Base-by-base conservation (phyloP, 176 grass and related monocot genomes). In the Lolium perenne region DNA sequence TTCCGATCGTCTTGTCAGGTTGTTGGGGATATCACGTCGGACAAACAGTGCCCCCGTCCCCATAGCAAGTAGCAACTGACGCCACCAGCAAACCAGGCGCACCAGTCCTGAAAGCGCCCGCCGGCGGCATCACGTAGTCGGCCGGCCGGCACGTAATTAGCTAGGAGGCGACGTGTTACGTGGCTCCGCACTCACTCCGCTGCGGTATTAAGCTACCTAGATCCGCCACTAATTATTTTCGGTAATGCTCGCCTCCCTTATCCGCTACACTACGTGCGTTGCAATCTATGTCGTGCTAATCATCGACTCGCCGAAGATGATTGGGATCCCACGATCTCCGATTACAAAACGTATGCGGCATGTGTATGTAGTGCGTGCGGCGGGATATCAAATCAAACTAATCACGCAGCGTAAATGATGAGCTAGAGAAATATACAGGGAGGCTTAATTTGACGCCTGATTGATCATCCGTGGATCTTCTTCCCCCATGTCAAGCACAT, bases 1-100 rank as follows among this genome's bases (percentile, higher is more conserved):
- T 9, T 87, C 38, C 49, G 58, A 16, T 18, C 38, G 66, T 40
- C 6, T 84, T 91, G 85, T 70, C 60, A 81, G 81, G 81, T 81
- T 61, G 89, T 80, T 87, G 85, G 85, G 85, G 85, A 21, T 46
- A 60, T 22, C 85, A 84, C 89, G 80, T 84, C 89, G 41, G 49
- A 43, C 73, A 38, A 45, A 84, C 66, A 57, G 5, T 60, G 58
- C 20, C 53, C 65, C 32, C 84, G 80, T 68, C 32, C 32, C 38
- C 17, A 32, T 75, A 75, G 71, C 72, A 2, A 7, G 80, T 21
- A 41, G 74, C 80, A 29, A 46, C 77, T 48, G 74, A 60, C 35
- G 80, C 73, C 80, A 87, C 85, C 81, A 87, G 81, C 76, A 84
- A 84, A 67, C 43, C 80, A 80, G 53, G 79, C 72, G 77, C 83